phyloP scores from a whole-genome alignment of 768 basidiomycete species.

The Trametes cinnabarina region DNA sequence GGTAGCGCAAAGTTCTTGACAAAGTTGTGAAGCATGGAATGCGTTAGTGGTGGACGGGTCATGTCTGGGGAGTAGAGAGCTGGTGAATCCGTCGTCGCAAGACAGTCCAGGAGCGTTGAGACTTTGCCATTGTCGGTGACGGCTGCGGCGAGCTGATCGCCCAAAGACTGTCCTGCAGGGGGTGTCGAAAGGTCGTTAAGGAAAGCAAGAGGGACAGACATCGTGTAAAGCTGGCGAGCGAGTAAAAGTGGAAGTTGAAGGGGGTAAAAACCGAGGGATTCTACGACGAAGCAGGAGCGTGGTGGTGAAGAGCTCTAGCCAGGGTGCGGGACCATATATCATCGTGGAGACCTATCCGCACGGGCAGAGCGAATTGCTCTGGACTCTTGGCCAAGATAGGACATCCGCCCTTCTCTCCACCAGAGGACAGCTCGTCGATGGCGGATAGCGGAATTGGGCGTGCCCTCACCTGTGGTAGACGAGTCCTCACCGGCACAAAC shows the following conservation, averaged over 20 bases:
- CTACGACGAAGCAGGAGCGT: not conserved
- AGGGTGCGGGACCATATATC: slow-evolving; percentile 2
- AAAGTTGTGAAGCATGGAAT: slow-evolving; percentile 37
- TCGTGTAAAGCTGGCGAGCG: not conserved
- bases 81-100: slow-evolving; percentile 35
- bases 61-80: slow-evolving; percentile 41
- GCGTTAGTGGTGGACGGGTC: slow-evolving; percentile 37
- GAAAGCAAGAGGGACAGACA: slow-evolving; percentile 26
- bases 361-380: not conserved
- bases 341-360: slow-evolving; percentile 5
- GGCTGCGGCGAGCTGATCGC: slow-evolving; percentile 35
- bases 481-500: not conserved
- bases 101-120: slow-evolving; percentile 40
- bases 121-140: slow-evolving; percentile 32
- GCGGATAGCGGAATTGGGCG: slow-evolving; percentile 4
- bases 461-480: not conserved
- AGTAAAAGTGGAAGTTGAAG: not conserved
- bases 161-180: slow-evolving; percentile 34
- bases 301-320: not conserved
- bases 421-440: not conserved
- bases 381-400: not conserved
- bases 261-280: not conserved
- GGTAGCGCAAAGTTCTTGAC: slow-evolving; percentile 41
- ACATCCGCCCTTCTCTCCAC: slow-evolving; percentile 7
- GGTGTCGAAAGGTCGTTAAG: slow-evolving; percentile 29